These are phyloP conservation scores for Saitozyma sp. DNA, from an alignment of 768 basidiomycete genomes.

Conservation along the genomic window DNA sequence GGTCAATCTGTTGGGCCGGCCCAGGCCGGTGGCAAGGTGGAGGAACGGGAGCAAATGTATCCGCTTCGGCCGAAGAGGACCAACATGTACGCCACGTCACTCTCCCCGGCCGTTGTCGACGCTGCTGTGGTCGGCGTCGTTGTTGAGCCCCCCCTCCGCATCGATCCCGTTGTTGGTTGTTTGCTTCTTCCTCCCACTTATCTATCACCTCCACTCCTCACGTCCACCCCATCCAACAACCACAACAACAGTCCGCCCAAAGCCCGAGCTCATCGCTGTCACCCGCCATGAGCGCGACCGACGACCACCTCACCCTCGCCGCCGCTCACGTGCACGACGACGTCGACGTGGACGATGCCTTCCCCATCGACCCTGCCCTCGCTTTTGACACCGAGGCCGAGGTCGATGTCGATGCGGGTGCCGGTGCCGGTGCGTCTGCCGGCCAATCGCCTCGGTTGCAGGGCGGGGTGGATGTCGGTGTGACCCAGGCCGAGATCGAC, in stretches of 20 bases:
- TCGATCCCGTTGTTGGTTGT: not conserved
- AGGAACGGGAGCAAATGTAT: too few relatives aligned
- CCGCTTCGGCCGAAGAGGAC: too few relatives aligned
- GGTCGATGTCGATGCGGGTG: not conserved
- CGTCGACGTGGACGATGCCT: not conserved
- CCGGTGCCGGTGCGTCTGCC: not conserved
- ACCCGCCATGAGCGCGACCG: not conserved
- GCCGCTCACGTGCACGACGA: constrained; percentile 5
- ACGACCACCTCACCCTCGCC: constrained; percentile 4
- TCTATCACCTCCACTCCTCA: constrained; percentile 12
- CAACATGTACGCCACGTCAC: too few relatives aligned
- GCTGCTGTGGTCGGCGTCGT: not conserved
- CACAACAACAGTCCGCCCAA: not conserved
- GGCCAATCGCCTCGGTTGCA: not conserved
- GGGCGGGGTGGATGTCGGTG: not conserved
- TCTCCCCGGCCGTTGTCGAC: not conserved
- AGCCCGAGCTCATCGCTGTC: not conserved
- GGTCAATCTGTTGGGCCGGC: not conserved
- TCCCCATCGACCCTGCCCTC: constrained; percentile 14
- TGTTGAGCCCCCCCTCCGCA: not conserved
- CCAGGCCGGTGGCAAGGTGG: too few relatives aligned
- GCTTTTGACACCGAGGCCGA: not conserved
- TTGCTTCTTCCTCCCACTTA: constrained; percentile 14
- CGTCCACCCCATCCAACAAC: constrained; percentile 9
- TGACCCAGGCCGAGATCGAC: not conserved